Percentiles rank a stretch among this genome's conserved stretches.
Evolutionary conservation across 495 filamentous ascomycete genomes (phyloP).

Genomic region (Aeminium ludgeri): DNA sequence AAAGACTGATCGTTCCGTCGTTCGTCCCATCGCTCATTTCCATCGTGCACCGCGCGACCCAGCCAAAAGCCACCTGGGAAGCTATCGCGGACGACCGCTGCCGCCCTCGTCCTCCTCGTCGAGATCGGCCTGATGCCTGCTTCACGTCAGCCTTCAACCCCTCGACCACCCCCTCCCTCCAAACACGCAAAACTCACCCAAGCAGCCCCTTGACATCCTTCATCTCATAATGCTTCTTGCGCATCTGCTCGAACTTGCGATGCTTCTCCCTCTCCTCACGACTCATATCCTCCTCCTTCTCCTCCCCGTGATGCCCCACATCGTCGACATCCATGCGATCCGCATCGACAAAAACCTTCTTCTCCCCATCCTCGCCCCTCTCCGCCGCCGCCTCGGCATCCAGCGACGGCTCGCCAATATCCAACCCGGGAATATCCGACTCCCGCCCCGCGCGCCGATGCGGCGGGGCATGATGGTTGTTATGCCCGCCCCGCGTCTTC

Average conservation of each 20-base stretch:
- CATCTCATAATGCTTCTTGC: slow-evolving; percentile 98
- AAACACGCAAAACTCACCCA: slow-evolving; percentile 36
- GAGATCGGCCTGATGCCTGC: slow-evolving; percentile 22
- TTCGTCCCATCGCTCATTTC: too few relatives aligned
- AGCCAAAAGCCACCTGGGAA: too few relatives aligned
- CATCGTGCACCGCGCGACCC: too few relatives aligned
- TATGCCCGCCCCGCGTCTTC: slow-evolving; percentile 15
- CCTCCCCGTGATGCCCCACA: slow-evolving; percentile 29
- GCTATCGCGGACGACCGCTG: too few relatives aligned
- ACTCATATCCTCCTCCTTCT: slow-evolving; percentile 41
- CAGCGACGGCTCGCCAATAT: slow-evolving; percentile 79
- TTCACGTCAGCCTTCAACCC: neutral
- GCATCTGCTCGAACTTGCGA: slow-evolving; percentile 68
- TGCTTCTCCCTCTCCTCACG: slow-evolving; percentile 81
- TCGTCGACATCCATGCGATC: slow-evolving; percentile 39
- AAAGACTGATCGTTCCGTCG: too few relatives aligned
- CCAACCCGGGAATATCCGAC: slow-evolving; percentile 79
- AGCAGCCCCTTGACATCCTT: slow-evolving; percentile 78
- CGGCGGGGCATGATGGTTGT: neutral
- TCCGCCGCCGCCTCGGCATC: slow-evolving; percentile 27
- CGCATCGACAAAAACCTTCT: slow-evolving; percentile 62
- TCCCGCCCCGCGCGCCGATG: slow-evolving; percentile 25
- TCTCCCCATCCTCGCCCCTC: slow-evolving; percentile 43
- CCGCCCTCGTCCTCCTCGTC: slow-evolving; percentile 20
- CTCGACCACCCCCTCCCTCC: neutral